Base-by-base conservation (phyloP, 768 basidiomycete genomes). In the Trametopsis cervina region DNA sequence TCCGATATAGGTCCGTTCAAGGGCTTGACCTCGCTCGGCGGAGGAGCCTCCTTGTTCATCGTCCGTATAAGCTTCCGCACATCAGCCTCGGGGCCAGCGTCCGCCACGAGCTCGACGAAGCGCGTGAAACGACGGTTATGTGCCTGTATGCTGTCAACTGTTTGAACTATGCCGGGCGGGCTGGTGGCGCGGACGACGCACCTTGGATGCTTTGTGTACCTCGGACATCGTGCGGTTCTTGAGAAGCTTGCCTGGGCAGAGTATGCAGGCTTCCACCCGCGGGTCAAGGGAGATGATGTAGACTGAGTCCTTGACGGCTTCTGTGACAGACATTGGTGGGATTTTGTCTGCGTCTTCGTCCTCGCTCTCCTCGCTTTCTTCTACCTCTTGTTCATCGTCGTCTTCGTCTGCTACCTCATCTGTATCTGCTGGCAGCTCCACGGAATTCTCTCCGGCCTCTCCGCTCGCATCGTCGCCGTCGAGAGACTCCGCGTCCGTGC, bases 231-330 rank as follows among this genome's bases (percentile, higher is more conserved):
- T 69, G 7, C 54, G 44, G 40, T 75, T 74, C 60, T 87, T 87
- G 35, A 90, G 70, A n/a, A 73, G 59, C 60, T 86, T 90, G 33
- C 79, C 80, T 10, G 83, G 85, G 62, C 88, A 90, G 4, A 84
- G 59, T 6, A 81, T 70, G 60, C 88, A 89, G 7, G 70, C 74
- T 53, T 75, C 74, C 27, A 77, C 59, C 20, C 75, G 75, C 2
- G 81, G 75, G 20, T 81, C 69, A 10, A 76, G 52, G 3, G 79
- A 75, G 26, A 81, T 65, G 54, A 76, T 60, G 61, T 81, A 85
- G 26, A 90, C 56, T 1, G 88, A 81, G 46, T 86, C 75, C 21
- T 66, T 64, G 40, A 87, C 71, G 10, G 77, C 85, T 57, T 83
- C 75, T 36, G 69, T 57, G 37, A 88, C 69, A 6, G 78, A 71